A percentile compares a stretch with the other conserved stretches of the same genome.
Evolutionary conservation across 225 moss, liverwort and hornwort species (phyloP).

Genomic region (Pseudoscleropodium purum): DNA sequence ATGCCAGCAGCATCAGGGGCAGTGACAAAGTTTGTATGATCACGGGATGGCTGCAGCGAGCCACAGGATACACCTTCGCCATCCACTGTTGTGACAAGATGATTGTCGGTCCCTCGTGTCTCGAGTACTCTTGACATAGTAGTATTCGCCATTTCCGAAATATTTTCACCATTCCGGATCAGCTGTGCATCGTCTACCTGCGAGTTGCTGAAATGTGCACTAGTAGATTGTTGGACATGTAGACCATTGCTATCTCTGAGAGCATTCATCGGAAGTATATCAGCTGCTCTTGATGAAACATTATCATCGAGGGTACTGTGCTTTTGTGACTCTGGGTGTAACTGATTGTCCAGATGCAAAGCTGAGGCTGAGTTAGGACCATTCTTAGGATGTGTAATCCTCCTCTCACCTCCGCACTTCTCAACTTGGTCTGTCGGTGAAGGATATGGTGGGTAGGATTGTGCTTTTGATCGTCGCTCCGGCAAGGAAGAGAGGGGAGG

Average conservation of each 20-base stretch:
- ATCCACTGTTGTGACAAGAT: neutral
- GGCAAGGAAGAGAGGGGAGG: neutral
- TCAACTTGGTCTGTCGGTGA: neutral
- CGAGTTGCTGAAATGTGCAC: neutral
- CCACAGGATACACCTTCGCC: neutral
- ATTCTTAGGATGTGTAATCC: neutral
- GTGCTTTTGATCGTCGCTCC: neutral
- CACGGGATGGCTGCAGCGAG: neutral
- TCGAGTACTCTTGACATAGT: neutral
- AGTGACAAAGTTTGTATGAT: neutral
- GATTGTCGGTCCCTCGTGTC: neutral
- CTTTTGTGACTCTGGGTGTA: neutral
- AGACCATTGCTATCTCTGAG: neutral
- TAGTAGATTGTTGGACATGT: neutral
- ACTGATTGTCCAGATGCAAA: neutral
- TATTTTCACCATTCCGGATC: neutral
- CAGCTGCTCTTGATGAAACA: neutral
- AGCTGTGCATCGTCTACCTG: neutral
- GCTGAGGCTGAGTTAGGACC: neutral
- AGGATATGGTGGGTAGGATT: neutral
- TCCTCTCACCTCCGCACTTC: neutral
- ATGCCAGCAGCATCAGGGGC: neutral
- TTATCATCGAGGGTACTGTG: neutral
- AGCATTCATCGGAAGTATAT: neutral
- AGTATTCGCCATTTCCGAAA: neutral